Percentiles rank a stretch among this genome's conserved stretches.
These are phyloP conservation scores for Aureobasidium sp. DNA, from an alignment of 2,329 filamentous ascomycete species.

Conservation along the genomic window DNA sequence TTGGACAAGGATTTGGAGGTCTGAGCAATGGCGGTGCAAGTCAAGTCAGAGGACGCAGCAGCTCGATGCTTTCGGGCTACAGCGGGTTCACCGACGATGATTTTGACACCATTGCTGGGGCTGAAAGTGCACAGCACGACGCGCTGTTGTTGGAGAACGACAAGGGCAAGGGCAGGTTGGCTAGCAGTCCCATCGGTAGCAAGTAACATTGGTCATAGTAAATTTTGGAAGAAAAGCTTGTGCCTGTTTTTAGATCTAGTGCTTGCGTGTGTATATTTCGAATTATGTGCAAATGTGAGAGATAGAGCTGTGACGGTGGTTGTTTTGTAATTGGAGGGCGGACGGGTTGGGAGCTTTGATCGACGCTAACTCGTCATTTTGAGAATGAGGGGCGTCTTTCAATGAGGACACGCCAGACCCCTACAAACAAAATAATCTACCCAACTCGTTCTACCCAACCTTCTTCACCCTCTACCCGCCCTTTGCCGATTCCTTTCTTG, in stretches of 20 bases:
- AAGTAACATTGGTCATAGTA: constrained; percentile 13
- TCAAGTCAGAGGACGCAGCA: constrained; percentile 41
- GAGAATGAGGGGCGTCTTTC: background rate
- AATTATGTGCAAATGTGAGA: background rate
- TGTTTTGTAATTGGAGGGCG: constrained; percentile 1
- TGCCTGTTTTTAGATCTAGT: background rate
- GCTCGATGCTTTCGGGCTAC: constrained; percentile 46
- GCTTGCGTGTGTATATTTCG: background rate
- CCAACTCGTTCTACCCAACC: background rate
- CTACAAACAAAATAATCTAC: constrained; percentile 11
- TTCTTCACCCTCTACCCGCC: background rate
- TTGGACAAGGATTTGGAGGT: constrained; percentile 3
- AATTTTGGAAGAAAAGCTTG: constrained; percentile 9
- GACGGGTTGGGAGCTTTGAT: background rate
- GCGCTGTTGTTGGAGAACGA: constrained; percentile 14
- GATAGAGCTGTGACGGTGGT: background rate
- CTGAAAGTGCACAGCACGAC: constrained; percentile 2
- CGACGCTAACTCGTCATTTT: constrained; percentile 9
- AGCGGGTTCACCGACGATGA: constrained; percentile 43
- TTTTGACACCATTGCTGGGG: constrained; percentile 15
- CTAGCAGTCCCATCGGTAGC: constrained; percentile 15
- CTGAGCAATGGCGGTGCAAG: constrained; percentile 21
- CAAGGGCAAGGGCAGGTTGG: constrained; percentile 17
- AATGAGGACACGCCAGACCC: constrained; percentile 4
- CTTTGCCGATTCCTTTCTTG: background rate